These are phyloP conservation scores for Teratosphaeria gauchensis DNA, from an alignment of 2,329 filamentous ascomycete species.

Conservation along the genomic window DNA sequence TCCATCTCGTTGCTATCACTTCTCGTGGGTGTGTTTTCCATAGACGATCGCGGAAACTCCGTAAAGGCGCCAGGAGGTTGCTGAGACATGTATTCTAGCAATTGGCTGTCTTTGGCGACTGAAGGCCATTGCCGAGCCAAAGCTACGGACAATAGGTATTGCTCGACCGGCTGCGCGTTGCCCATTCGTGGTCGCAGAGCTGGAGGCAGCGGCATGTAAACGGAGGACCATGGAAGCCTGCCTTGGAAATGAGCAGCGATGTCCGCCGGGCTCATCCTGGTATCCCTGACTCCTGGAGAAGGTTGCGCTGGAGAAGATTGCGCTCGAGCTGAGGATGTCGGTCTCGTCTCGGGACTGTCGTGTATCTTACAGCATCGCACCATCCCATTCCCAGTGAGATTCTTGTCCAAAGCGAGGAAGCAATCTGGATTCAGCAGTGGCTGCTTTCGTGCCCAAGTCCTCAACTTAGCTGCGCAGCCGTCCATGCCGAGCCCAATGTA, in stretches of 20 bases:
- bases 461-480: background rate
- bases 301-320: background rate
- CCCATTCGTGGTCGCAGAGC: background rate
- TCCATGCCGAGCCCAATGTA: background rate
- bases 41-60: background rate
- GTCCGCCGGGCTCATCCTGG: background rate
- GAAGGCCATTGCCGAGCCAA: background rate
- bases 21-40: background rate
- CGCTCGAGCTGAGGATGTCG: background rate
- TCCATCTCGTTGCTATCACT: background rate
- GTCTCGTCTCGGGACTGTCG: background rate
- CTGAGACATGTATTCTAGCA: background rate
- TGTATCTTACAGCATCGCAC: background rate
- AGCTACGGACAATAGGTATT: background rate
- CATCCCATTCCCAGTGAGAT: background rate
- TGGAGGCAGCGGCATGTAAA: background rate
- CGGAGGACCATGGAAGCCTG: background rate
- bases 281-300: background rate
- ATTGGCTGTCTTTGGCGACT: background rate
- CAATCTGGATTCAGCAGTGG: background rate
- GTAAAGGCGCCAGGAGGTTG: background rate
- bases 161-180: background rate
- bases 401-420: background rate
- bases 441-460: background rate
- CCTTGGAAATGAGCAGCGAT: background rate